A percentile compares a stretch with the other conserved stretches of the same genome.
Evolutionary conservation across 495 filamentous ascomycete species (phyloP).

Genomic region (Daldinia caldariorum): DNA sequence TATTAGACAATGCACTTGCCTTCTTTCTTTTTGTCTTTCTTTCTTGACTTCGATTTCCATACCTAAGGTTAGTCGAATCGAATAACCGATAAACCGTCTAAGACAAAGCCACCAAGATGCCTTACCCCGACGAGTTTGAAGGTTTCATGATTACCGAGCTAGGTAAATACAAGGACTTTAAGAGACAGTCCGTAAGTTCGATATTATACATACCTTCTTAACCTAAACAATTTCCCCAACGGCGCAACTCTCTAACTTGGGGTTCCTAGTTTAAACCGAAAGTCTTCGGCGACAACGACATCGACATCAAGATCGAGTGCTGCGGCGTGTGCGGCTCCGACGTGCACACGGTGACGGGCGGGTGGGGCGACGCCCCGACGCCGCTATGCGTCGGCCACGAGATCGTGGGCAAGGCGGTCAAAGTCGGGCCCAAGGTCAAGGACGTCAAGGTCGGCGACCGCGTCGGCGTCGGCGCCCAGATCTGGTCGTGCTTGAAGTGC

Average conservation of each 20-base stretch:
- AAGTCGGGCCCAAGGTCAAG: constrained; percentile 71
- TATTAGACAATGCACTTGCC: neutral
- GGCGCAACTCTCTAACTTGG: neutral
- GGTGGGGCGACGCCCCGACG: constrained; percentile 73
- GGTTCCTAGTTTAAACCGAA: constrained; percentile 75
- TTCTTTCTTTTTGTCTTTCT: too few relatives aligned
- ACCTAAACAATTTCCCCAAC: neutral
- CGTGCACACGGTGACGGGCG: constrained; percentile 79
- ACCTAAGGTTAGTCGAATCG: neutral
- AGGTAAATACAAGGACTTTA: constrained; percentile 69
- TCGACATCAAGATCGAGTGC: constrained; percentile 53
- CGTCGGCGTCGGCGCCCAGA: constrained; percentile 82
- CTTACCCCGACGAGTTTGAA: constrained; percentile 79
- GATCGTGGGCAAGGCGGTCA: constrained; percentile 75
- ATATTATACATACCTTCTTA: neutral
- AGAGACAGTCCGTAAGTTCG: constrained; percentile 69
- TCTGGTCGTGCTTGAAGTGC: constrained; percentile 73
- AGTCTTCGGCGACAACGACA: constrained; percentile 73
- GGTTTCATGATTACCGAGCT: constrained; percentile 75
- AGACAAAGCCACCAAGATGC: constrained; percentile 58
- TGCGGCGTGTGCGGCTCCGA: constrained; percentile 86
- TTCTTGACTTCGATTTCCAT: neutral
- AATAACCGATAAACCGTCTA: neutral
- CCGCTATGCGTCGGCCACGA: constrained; percentile 82
- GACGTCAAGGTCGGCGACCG: constrained; percentile 75